Conservation (phyloP, 768 basidiomycete genomes). For the Brasilioporus rufonigricans region DNA sequence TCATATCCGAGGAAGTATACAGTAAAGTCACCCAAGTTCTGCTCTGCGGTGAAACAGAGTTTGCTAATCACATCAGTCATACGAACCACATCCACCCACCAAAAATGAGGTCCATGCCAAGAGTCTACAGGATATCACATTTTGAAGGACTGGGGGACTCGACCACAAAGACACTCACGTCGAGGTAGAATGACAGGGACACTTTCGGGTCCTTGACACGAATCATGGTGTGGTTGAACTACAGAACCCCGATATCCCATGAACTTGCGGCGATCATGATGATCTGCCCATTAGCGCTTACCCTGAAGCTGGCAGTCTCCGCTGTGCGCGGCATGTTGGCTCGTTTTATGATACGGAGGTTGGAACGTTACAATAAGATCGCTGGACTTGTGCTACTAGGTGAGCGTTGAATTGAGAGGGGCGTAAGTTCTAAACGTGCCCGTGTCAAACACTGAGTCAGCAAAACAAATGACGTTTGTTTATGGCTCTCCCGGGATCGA, state of each 20-base stretch:
- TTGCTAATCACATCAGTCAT: neutral
- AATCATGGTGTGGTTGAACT: constrained; percentile 90
- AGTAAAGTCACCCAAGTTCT: constrained; percentile 59
- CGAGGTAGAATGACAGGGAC: constrained; percentile 78
- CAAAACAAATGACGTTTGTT: too few relatives aligned
- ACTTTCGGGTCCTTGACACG: constrained; percentile 84
- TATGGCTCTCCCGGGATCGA: too few relatives aligned
- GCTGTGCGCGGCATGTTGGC: constrained; percentile 58
- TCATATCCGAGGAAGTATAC: constrained; percentile 88
- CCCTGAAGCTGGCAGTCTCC: constrained; percentile 66
- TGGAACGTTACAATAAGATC: neutral
- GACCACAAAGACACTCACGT: constrained; percentile 39
- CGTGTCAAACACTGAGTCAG: too few relatives aligned
- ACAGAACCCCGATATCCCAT: neutral
- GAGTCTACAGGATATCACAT: constrained; percentile 33
- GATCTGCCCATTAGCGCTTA: constrained; percentile 17
- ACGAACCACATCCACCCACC: constrained; percentile 32
- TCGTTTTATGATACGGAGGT: constrained; percentile 9
- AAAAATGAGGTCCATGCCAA: constrained; percentile 77
- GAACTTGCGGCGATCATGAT: neutral
- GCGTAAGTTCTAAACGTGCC: neutral
- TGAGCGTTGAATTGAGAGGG: neutral
- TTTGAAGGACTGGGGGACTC: neutral
- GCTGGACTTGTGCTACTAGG: constrained; percentile 3
- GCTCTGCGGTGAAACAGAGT: constrained; percentile 37